These are phyloP conservation scores for Acanthamoeba divionensis DNA, from an alignment of 208 protist genomes.

Conservation along the genomic window DNA sequence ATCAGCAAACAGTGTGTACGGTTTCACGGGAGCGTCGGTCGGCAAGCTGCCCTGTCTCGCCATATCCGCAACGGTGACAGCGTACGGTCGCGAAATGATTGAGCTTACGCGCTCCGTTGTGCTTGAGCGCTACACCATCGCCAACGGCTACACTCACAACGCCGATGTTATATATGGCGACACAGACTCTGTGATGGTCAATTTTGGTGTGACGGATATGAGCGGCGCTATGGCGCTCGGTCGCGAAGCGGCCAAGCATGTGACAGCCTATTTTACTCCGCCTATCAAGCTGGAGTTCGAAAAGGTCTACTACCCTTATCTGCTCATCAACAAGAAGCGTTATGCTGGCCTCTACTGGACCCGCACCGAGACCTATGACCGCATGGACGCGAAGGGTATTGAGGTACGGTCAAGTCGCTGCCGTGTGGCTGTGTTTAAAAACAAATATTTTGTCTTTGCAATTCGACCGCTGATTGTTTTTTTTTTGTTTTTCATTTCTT, in stretches of 20 bases:
- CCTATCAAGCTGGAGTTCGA: constrained; percentile 99
- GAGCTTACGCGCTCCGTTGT: constrained; percentile 93
- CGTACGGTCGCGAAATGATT: constrained; percentile 98
- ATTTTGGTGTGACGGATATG: constrained; percentile 86
- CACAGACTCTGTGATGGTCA: constrained; percentile 99
- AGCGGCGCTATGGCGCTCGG: constrained; percentile 73
- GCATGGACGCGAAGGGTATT: constrained; percentile 98
- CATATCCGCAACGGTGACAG: constrained; percentile 82
- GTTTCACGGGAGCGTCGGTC: constrained; percentile 97
- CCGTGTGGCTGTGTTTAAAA: no score
- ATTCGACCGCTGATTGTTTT: not conserved
- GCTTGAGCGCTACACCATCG: constrained; percentile 84
- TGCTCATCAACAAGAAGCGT: constrained; percentile 99
- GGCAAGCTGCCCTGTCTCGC: constrained; percentile 98
- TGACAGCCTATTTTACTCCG: constrained; percentile 85
- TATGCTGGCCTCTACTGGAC: constrained; percentile 98
- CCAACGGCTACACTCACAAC: constrained; percentile 89
- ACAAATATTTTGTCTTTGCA: not conserved
- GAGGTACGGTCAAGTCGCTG: constrained; percentile 75
- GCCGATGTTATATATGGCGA: constrained; percentile 98
- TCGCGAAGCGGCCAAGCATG: constrained; percentile 90
- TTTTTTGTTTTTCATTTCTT: not conserved
- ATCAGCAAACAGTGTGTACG: constrained; percentile 98
- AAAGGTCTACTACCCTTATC: constrained; percentile 97
- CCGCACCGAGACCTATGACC: constrained; percentile 88